A percentile compares a stretch with the other conserved stretches of the same genome.
Evolutionary conservation across 495 filamentous ascomycete species (phyloP).

Genomic region (Aspergillus campestris): DNA sequence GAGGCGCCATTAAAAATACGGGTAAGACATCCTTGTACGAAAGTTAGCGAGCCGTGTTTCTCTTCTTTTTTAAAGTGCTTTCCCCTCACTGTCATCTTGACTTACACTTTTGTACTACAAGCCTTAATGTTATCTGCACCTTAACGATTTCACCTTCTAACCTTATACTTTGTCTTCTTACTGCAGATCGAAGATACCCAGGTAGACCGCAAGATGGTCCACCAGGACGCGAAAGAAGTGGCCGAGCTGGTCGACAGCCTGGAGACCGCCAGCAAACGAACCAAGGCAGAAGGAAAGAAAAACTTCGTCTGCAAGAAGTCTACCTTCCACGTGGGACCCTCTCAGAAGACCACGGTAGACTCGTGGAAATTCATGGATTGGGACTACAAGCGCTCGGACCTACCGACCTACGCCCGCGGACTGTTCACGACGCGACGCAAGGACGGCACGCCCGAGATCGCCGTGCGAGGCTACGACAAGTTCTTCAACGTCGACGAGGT

Average conservation of each 20-base stretch:
- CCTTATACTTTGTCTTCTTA: not conserved
- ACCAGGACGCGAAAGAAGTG: slow-evolving; percentile 58
- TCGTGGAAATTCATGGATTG: slow-evolving; percentile 91
- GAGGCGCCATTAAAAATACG: too few relatives aligned
- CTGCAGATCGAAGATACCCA: not conserved
- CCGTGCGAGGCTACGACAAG: slow-evolving; percentile 88
- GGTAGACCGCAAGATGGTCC: slow-evolving; percentile 27
- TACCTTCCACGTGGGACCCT: slow-evolving; percentile 55
- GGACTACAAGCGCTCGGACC: slow-evolving; percentile 80
- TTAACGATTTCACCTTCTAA: not conserved
- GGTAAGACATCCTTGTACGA: too few relatives aligned
- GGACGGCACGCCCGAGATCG: slow-evolving; percentile 64
- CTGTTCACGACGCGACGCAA: slow-evolving; percentile 70
- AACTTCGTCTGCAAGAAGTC: slow-evolving; percentile 64
- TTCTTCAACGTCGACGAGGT: slow-evolving; percentile 93
- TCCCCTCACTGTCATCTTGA: too few relatives aligned
- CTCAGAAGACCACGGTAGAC: slow-evolving; percentile 57
- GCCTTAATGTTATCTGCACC: too few relatives aligned
- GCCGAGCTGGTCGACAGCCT: slow-evolving; percentile 49
- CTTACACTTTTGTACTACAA: too few relatives aligned
- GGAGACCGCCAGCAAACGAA: slow-evolving; percentile 43
- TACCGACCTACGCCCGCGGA: slow-evolving; percentile 87
- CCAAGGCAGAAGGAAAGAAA: slow-evolving; percentile 32
- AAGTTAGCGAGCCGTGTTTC: too few relatives aligned
- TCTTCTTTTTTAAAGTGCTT: too few relatives aligned